Evolutionary conservation across 108 stramenopile species (phyloP), one percentile per base, ranked within the genome.

Genomic region (Nitzschia sp.): DNA sequence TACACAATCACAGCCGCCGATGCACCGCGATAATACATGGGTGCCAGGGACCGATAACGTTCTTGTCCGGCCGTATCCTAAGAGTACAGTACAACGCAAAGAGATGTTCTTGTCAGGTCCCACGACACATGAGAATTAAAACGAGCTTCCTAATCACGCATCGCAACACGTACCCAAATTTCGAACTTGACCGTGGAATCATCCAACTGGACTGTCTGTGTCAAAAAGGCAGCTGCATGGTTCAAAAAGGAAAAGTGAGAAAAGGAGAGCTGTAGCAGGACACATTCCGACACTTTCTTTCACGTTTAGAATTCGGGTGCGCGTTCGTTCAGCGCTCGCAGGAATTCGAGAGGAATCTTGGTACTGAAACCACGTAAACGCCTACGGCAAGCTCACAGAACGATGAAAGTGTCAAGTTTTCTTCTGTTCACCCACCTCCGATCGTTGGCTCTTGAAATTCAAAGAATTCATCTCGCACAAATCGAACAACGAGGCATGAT

Each of bases 371-470:
- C 38, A 13, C 38, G 38, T 41, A 41, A 13, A 41, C 6, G 38
- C 38, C 38, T 9, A 13, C 38, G 38, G 13, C 38, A 13, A 41
- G 9, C 9, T 13, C 38, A 9, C 13, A 6, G 38, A 41, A 41
- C 38, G 13, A 41, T 13, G 13, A 6, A 41, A 6, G 38, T 41
- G 38, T 41, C 38, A 41, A 41, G 9, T 41, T 34, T 4, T 61
- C 15, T 19, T 34, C n/a, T 23, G 13, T 44, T 61, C 26, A 70
- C 91, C 82, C 66, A 93, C 92, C 95, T 70, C 96, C 96, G 75
- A 97, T 97, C 1, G 96, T 96, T 6, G 97, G 97, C 78, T 97
- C 99, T 78, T 98, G 97, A 54, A 96, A 98, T 76, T 99, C 97
- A 72, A 98, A 98, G 78, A 98, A 99, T 72, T 98, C 97, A 77